Conservation (phyloP, 2,329 filamentous ascomycete genomes). For the Davidsoniella neocaledoniae region DNA sequence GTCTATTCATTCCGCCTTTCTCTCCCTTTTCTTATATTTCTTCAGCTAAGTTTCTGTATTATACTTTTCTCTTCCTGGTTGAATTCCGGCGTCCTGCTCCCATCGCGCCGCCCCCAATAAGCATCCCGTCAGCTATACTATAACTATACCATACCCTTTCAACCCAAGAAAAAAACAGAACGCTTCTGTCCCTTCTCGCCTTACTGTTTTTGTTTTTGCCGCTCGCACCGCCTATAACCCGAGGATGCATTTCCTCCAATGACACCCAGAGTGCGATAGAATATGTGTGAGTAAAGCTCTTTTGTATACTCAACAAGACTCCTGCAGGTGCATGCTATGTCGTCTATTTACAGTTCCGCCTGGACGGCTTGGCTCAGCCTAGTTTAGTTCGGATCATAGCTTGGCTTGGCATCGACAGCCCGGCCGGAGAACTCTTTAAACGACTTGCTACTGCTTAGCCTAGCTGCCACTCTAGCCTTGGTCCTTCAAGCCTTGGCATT, state of each 20-base stretch:
- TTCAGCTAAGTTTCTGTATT: neutral
- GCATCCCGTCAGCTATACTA: too few relatives aligned
- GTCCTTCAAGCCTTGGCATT: neutral
- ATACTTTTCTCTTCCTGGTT: neutral
- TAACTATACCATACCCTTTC: too few relatives aligned
- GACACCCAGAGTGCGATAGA: conserved; percentile 6
- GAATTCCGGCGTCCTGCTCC: too few relatives aligned
- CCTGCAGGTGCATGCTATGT: conserved; percentile 1
- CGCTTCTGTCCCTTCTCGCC: neutral
- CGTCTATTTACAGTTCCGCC: neutral
- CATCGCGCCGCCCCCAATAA: too few relatives aligned
- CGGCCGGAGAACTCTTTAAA: neutral
- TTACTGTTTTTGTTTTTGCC: neutral
- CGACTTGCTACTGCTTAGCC: too few relatives aligned
- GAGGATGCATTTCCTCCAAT: conserved; percentile 8
- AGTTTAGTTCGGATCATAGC: neutral
- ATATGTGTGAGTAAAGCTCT: conserved; percentile 8
- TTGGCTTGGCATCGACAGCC: neutral
- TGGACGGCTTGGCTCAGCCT: neutral
- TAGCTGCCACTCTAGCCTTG: too few relatives aligned
- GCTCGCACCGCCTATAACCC: neutral
- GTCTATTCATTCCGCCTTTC: conserved; percentile 7
- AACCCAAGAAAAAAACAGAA: neutral
- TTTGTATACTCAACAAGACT: neutral
- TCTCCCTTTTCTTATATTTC: conserved; percentile 1